phyloP scores from a whole-genome alignment of 306 rosid species.

The Trifolium repens region DNA sequence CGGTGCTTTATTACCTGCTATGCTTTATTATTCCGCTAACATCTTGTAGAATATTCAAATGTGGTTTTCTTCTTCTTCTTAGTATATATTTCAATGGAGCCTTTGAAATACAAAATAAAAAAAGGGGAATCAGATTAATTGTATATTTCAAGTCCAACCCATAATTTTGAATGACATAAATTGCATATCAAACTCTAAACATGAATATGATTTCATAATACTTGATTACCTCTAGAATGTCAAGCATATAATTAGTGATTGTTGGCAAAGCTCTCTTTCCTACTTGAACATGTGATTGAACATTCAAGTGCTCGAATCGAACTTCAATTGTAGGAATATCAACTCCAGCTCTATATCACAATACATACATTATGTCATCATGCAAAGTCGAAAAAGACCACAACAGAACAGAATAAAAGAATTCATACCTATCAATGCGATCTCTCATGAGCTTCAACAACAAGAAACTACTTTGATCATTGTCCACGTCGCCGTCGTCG shows the following conservation, averaged over 20 bases:
- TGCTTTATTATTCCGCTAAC: constrained; percentile 79
- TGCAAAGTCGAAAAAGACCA: too few relatives aligned
- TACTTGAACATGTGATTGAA: constrained; percentile 54
- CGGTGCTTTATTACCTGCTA: constrained; percentile 46
- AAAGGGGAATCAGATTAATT: neutral
- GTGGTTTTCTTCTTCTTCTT: constrained; percentile 27
- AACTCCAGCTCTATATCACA: constrained; percentile 58
- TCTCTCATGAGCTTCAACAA: constrained; percentile 53
- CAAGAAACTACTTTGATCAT: constrained; percentile 73
- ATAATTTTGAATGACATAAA: too few relatives aligned
- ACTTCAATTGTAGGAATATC: constrained; percentile 73
- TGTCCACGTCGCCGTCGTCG: constrained; percentile 59
- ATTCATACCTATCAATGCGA: constrained; percentile 54
- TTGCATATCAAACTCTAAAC: too few relatives aligned
- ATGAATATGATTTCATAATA: neutral
- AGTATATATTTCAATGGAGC: neutral
- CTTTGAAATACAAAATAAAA: neutral
- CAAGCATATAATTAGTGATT: constrained; percentile 53
- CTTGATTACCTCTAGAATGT: constrained; percentile 52
- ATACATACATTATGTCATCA: too few relatives aligned
- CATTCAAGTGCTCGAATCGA: constrained; percentile 61
- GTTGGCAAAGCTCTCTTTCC: constrained; percentile 77
- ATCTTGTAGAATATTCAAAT: constrained; percentile 58
- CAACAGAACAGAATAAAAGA: too few relatives aligned
- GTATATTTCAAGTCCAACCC: neutral